Conservation (phyloP, 768 basidiomycete species). For the Phanerodontia chrysosporium region DNA sequence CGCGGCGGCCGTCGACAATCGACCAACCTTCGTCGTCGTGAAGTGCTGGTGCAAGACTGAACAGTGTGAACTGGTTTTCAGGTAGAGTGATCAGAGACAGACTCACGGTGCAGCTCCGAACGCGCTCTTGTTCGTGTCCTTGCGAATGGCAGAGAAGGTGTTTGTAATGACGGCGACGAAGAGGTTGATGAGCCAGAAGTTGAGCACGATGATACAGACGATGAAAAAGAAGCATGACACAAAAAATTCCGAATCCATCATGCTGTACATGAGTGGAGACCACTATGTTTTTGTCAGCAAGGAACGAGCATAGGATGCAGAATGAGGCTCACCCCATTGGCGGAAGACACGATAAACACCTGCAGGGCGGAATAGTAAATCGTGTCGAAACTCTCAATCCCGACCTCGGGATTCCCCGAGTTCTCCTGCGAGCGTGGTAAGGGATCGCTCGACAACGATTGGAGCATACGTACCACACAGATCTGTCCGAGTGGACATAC, state of each 20-base stretch:
- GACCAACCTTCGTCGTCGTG: conserved; percentile 70
- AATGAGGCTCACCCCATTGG: conserved; percentile 56
- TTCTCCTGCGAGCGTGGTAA: conserved; percentile 40
- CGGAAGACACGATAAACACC: conserved; percentile 78
- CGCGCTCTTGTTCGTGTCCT: conserved; percentile 83
- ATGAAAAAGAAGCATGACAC: conserved; percentile 88
- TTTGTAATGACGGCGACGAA: conserved; percentile 96
- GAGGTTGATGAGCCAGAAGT: conserved; percentile 91
- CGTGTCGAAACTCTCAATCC: conserved; percentile 83
- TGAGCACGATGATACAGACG: conserved; percentile 76
- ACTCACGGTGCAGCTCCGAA: conserved; percentile 80
- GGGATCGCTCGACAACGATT: neutral
- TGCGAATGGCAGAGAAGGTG: conserved; percentile 83
- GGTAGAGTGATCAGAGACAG: neutral
- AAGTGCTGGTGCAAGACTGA: conserved; percentile 34
- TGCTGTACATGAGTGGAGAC: conserved; percentile 79
- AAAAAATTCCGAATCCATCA: conserved; percentile 89
- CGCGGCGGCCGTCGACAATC: conserved; percentile 39
- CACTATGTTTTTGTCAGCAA: conserved; percentile 41
- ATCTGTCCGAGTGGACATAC: conserved; percentile 85
- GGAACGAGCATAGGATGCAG: conserved; percentile 2
- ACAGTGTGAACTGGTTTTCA: conserved; percentile 2
- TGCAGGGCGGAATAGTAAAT: conserved; percentile 80
- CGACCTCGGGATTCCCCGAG: conserved; percentile 53
- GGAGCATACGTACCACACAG: conserved; percentile 53